A percentile compares a stretch with the other conserved stretches of the same genome.
Conservation (phyloP, 1,284 basidiomycete species). For the Ganoderma leucocontextum region DNA sequence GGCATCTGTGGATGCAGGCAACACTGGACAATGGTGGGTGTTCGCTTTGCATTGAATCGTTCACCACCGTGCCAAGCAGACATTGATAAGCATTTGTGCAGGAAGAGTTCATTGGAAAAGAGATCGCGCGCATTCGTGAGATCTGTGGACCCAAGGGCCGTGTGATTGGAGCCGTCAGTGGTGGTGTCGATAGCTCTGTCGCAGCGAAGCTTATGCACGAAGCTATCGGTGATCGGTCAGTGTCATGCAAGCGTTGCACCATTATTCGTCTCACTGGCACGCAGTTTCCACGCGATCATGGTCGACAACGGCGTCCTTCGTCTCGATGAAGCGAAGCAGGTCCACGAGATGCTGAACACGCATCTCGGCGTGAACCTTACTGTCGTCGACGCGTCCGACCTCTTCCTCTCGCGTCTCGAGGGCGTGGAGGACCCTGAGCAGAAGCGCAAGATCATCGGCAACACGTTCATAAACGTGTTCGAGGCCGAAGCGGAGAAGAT, state of each 20-base stretch:
- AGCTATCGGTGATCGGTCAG: conserved; percentile 94
- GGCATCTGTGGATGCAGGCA: conserved; percentile 85
- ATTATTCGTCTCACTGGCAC: conserved; percentile 5
- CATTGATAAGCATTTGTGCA: conserved; percentile 41
- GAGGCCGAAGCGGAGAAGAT: conserved; percentile 93
- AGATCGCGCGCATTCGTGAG: conserved; percentile 93
- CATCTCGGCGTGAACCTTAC: conserved; percentile 97
- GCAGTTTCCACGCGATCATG: conserved; percentile 98
- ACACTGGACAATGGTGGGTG: conserved; percentile 94
- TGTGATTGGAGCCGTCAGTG: conserved; percentile 97
- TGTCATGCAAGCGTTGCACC: conserved; percentile 16
- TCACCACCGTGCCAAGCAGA: neutral
- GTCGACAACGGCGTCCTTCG: conserved; percentile 99
- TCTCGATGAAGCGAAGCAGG: conserved; percentile 90
- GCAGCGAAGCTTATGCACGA: conserved; percentile 99
- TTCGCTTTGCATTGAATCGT: neutral
- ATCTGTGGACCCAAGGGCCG: conserved; percentile 96
- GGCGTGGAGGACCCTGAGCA: conserved; percentile 96
- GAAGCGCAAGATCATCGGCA: conserved; percentile 99
- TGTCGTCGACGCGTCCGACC: conserved; percentile 94
- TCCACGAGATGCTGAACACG: conserved; percentile 94
- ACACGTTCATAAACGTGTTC: conserved; percentile 99
- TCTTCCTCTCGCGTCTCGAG: conserved; percentile 90
- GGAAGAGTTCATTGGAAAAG: conserved; percentile 99
- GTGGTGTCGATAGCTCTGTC: conserved; percentile 98